Conservation (phyloP, 768 basidiomycete species). For the Tricholoma furcatifolium region DNA sequence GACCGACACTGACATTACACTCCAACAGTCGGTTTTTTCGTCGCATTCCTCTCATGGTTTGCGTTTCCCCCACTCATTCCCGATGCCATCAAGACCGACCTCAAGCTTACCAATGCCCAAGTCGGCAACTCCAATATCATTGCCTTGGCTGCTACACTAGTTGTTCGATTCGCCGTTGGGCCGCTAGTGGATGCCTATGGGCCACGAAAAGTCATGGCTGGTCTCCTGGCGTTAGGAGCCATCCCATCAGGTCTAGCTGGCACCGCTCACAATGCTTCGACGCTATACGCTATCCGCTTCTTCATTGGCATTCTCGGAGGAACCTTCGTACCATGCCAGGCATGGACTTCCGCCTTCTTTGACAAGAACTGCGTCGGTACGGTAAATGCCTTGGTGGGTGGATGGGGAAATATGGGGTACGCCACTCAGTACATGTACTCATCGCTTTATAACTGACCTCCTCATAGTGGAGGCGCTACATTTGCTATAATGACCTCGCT, state of each 20-base stretch:
- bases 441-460: background rate
- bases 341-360: conserved; percentile 62
- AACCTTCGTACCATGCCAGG: conserved; percentile 60
- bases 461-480: conserved; percentile 42
- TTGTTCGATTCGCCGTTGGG: conserved; percentile 46
- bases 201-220: conserved; percentile 55
- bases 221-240: conserved; percentile 49
- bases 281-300: conserved; percentile 36
- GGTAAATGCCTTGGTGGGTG: conserved; percentile 55
- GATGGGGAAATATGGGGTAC: conserved; percentile 50
- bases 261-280: conserved; percentile 36
- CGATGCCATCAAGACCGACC: conserved; percentile 50
- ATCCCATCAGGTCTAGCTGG: conserved; percentile 61
- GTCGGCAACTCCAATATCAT: conserved; percentile 52
- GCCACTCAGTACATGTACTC: background rate
- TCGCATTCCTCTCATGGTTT: conserved; percentile 53
- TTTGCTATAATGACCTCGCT: conserved; percentile 58
- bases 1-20: background rate
- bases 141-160: conserved; percentile 45
- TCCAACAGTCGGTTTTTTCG: conserved; percentile 42
- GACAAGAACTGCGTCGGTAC: conserved; percentile 43
- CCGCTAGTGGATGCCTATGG: conserved; percentile 52
- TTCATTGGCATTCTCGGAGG: conserved; percentile 62
- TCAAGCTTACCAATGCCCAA: conserved; percentile 45
- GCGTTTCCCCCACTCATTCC: conserved; percentile 63